Base-by-base conservation (phyloP, 2,329 filamentous ascomycete genomes). In the Verticillium albo-atrum region DNA sequence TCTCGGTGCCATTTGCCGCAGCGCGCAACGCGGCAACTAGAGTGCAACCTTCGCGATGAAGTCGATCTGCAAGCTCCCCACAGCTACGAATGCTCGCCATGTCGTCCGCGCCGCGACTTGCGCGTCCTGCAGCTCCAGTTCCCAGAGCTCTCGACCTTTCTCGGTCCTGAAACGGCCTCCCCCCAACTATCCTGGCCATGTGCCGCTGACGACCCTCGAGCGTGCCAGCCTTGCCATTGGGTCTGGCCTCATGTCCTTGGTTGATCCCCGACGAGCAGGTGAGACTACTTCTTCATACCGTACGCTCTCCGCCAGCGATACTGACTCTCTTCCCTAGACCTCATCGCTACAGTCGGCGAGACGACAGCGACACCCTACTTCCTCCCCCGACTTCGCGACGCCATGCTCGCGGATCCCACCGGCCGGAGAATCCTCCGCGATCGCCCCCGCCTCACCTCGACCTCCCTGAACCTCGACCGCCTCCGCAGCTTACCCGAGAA, bases 331-430 rank as follows among this genome's bases (percentile, higher is more conserved):
- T 12, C 27, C 15, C 15, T 68, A 91, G 95, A 99, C 78, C 87
- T 99, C 66, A 96, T 99, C 67, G 95, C 95, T 34, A 86, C 92
- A 34, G 85, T 96, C n/a, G 94, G 93, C 70, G 95, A 99, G 80
- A 88, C 93, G 28, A 98, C 95, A 3, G 92, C 93, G 25, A 92
- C 93, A 10, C 95, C 95, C 14, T 97, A 92, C 82, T 97, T 98
- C 79, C 93, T 97, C 75, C 86, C 91, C 75, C 90, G 91, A 59
- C 90, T 99, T 23, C 92, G 92, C 65, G 86, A 94, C 71, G 91
- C 89, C 63, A 99, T 99, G 95, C 90, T 99, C 58, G 79, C 86
- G 28, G 81, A 88, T 64, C 82, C 91, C 1, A 96, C 91, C 0
- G 95, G 95, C 59, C 90, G 95, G 1, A 89, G 92, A 55, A 97